Conservation (phyloP, 2,329 filamentous ascomycete genomes). For the Penicillium occitanis region DNA sequence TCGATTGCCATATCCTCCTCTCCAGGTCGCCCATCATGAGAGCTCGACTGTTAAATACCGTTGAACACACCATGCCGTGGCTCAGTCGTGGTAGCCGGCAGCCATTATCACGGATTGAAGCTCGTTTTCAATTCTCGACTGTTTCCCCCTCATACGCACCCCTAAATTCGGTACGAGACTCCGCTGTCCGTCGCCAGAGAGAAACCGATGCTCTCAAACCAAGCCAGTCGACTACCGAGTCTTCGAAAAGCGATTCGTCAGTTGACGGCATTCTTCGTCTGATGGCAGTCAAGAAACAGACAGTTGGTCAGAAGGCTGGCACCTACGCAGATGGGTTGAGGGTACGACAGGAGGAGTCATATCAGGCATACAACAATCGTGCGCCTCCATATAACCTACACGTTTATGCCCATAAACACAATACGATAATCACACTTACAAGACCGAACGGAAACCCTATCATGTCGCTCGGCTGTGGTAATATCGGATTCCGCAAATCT, state of each 20-base stretch:
- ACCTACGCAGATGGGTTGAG: slow-evolving; percentile 19
- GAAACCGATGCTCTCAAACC: slow-evolving; percentile 19
- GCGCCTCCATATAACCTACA: slow-evolving; percentile 74
- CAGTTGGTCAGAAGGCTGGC: slow-evolving; percentile 14
- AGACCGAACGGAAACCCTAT: slow-evolving; percentile 77
- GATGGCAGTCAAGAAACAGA: slow-evolving; percentile 23
- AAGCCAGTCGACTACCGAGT: slow-evolving; percentile 3
- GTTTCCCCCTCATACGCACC: slow-evolving; percentile 7
- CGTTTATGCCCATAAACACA: slow-evolving; percentile 85
- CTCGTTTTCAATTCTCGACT: slow-evolving; percentile 13
- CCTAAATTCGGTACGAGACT: neutral
- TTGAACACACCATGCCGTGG: slow-evolving; percentile 36
- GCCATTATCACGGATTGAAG: slow-evolving; percentile 25
- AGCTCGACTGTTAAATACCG: slow-evolving; percentile 32
- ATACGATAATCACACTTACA: slow-evolving; percentile 89
- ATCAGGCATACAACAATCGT: slow-evolving; percentile 34
- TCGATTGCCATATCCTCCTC: neutral
- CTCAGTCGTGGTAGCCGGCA: slow-evolving; percentile 32
- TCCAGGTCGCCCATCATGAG: slow-evolving; percentile 30
- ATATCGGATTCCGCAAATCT: slow-evolving; percentile 86
- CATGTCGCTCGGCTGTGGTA: slow-evolving; percentile 76
- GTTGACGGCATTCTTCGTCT: slow-evolving; percentile 14
- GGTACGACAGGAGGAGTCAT: slow-evolving; percentile 19
- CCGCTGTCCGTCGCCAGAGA: slow-evolving; percentile 14
- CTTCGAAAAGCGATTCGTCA: slow-evolving; percentile 1